Base-by-base conservation (phyloP, 176 grass and related monocot genomes). In the Pontederia paniculata region DNA sequence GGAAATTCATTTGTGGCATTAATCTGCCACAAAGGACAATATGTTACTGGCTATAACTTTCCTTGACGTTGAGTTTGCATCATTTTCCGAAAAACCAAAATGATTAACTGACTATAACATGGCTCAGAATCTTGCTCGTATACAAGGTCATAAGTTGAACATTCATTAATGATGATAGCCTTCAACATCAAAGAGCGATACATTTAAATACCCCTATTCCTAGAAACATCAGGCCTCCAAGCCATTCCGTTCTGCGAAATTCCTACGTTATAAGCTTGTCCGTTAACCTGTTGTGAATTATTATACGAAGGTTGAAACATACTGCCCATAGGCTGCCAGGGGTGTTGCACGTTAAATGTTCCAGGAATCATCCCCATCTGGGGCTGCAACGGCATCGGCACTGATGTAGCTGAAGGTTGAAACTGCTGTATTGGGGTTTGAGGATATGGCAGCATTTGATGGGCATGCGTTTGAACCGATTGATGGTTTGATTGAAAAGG, bases 161-260 rank as follows among this genome's bases (percentile, higher is more conserved):
- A 37, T 37, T 37, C 28, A 37, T 6, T 2, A 37, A 37, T 5
- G 28, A 37, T 37, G 28, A 37, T 37, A 37, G 5, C 28, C 7
- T 37, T 37, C 7, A 37, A 54, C 0, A 42, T 28, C 58, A 13
- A 17, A 42, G 44, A 43, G 9, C n/a, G 47, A 12, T 31, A 59
- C 8, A 23, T 61, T 59, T 72, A 67, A 62, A 51, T 28, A 45
- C 70, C 62, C 52, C 55, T 68, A 60, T 25, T 73, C 14, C 61
- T 62, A 48, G 25, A 62, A 28, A 73, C 60, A 80, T 80, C 63
- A 0, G 70, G 56, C 47, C 77, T 70, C 77, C 77, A 74, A 9
- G 45, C 65, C 18, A 67, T 21, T 10, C 28, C 49, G 53, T 54
- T 54, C 12, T 67, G 64, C 64, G 21, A 16, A 9, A 50, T 50